Conservation (phyloP, 495 filamentous ascomycete genomes). For the Talaromyces borbonicus region DNA sequence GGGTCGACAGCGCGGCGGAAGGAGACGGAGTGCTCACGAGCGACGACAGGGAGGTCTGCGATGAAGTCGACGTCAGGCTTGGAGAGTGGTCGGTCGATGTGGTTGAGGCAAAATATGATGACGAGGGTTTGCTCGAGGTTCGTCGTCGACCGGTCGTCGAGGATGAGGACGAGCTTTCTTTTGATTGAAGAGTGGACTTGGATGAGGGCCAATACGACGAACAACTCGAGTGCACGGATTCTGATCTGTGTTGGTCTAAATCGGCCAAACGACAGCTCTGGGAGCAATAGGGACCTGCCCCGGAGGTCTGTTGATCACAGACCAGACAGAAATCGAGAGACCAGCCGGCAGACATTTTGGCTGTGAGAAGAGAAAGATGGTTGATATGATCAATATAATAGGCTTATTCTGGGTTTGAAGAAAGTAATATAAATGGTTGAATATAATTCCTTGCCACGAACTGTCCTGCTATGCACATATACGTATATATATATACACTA, state of each 20-base stretch:
- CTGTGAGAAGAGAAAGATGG: slow-evolving; percentile 25
- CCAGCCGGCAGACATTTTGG: slow-evolving; percentile 64
- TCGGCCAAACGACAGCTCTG: slow-evolving; percentile 86
- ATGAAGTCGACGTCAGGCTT: slow-evolving; percentile 66
- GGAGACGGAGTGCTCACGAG: slow-evolving; percentile 53
- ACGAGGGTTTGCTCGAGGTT: slow-evolving; percentile 12
- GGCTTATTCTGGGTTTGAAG: no score
- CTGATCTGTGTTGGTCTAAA: slow-evolving; percentile 56
- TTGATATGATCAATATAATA: neutral
- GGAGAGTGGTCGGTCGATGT: slow-evolving; percentile 24
- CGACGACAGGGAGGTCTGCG: slow-evolving; percentile 76
- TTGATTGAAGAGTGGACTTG: slow-evolving; percentile 62
- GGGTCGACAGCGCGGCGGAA: slow-evolving; percentile 53
- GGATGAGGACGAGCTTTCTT: slow-evolving; percentile 25
- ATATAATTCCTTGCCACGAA: no score
- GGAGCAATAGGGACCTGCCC: slow-evolving; percentile 76
- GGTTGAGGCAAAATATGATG: slow-evolving; percentile 20
- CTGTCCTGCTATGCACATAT: no score
- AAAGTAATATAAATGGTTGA: no score
- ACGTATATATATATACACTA: no score
- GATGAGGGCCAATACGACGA: slow-evolving; percentile 41
- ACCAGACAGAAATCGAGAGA: slow-evolving; percentile 87
- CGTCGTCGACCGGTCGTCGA: slow-evolving; percentile 12
- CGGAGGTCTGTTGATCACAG: slow-evolving; percentile 79
- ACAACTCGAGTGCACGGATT: slow-evolving; percentile 8